Evolutionary conservation across 2,329 filamentous ascomycete genomes (phyloP).

Genomic region (Salinomyces thailandicus): DNA sequence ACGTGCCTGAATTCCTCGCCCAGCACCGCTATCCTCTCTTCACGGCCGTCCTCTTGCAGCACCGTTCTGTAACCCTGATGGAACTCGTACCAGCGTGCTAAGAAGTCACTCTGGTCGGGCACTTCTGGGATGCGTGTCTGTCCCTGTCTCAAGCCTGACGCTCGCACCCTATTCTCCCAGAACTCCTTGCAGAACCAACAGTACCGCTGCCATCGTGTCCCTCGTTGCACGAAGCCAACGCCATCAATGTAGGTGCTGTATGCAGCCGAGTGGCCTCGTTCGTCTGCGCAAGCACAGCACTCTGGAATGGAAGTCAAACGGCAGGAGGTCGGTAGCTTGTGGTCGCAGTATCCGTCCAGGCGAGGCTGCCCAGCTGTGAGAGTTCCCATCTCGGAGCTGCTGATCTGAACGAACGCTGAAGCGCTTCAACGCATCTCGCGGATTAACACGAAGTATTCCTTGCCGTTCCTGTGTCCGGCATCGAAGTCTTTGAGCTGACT

Average conservation of each 20-base stretch:
- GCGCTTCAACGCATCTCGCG: no score
- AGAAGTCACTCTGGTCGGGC: constrained; percentile 38
- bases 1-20: constrained; percentile 40
- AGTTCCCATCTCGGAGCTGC: constrained; percentile 18
- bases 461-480: no score
- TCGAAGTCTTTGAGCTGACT: no score
- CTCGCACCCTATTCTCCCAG: constrained; percentile 37
- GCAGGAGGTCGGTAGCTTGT: constrained; percentile 23
- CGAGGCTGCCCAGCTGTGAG: constrained; percentile 16
- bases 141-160: constrained; percentile 31
- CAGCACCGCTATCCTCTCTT: constrained; percentile 35
- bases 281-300: constrained; percentile 25
- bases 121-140: constrained; percentile 38
- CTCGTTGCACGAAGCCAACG: constrained; percentile 39
- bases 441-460: no score
- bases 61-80: constrained; percentile 37
- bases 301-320: constrained; percentile 20
- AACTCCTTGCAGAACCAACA: constrained; percentile 45
- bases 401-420: no score
- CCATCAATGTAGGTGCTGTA: constrained; percentile 42
- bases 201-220: constrained; percentile 41
- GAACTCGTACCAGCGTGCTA: constrained; percentile 40
- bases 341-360: constrained; percentile 19
- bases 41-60: constrained; percentile 31
- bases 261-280: constrained; percentile 29